Base-by-base conservation (phyloP, 192 early-diverging fungal genomes). In the Phlyctochytrium bullatum region DNA sequence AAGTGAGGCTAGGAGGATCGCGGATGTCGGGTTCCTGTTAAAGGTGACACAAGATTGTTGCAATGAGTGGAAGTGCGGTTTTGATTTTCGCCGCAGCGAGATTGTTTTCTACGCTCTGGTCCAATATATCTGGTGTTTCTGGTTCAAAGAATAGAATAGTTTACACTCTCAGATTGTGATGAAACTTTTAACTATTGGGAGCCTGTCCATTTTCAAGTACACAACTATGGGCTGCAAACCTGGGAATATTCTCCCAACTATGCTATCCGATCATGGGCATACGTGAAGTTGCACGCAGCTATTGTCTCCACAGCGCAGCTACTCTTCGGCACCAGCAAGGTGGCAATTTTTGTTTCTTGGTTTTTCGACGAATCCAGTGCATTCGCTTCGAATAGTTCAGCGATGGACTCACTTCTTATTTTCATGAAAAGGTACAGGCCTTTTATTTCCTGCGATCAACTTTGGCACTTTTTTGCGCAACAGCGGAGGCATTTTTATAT, bases 161-260 rank as follows among this genome's bases (percentile, higher is more conserved):
- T 76, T 73, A 68, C 64, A 69, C 76, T 73, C 86, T 88, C 88
- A 53, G 93, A 95, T 69, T 95, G 93, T 76, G 93, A 95, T 66
- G 93, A 93, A 66, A 88, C 93, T 20, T 97, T 89, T 80, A 98
- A 97, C 80, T 98, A 93, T 78, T 97, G 93, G 93, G 97, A 98
- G 72, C 91, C 94, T 12, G 80, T 89, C 29, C 95, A 98, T 70
- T 93, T 92, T 64, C 72, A 96, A 28, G 84, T 90, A 32, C 86
- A 92, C 67, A 92, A 93, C 0, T 73, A 28, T 14, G 97, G 95
- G 60, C 82, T 93, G 54, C 91, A 97, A 75, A 97, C 97, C 10
- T 98, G 97, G 97, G 97, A 98, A 72, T 97, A 97, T 71, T 88
- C 91, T 1, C 91, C 93, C 16, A 69, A 89, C n/a, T 94, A 82